Evolutionary conservation across 805 yeast genomes (phyloP).

Genomic region (Peterozyma toletana): DNA sequence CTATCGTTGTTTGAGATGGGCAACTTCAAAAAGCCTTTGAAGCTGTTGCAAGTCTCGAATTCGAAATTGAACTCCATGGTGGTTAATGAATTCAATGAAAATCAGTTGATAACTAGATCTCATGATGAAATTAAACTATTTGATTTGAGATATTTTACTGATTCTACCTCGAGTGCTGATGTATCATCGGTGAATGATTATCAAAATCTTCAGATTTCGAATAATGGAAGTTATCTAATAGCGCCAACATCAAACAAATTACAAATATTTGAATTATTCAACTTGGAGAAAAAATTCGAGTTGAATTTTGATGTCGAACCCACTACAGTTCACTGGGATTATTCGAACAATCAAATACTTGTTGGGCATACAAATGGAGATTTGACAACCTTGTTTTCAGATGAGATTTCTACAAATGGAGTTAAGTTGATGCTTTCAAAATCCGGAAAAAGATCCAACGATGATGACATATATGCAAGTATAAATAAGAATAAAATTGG

Average conservation of each 20-base stretch:
- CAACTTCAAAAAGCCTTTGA: conserved; percentile 1
- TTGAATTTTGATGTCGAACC: conserved; percentile 5
- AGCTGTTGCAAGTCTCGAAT: neutral
- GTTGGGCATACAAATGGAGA: conserved; percentile 13
- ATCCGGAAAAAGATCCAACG: conserved; percentile 10
- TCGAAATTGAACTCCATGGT: neutral
- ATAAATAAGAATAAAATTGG: conserved; percentile 3
- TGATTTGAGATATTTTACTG: conserved; percentile 13
- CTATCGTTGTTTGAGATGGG: conserved; percentile 4
- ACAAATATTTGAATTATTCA: conserved; percentile 14
- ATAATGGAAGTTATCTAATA: conserved; percentile 3
- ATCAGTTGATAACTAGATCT: conserved; percentile 7
- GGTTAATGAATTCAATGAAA: conserved; percentile 3
- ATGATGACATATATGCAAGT: neutral
- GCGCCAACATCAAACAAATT: conserved; percentile 4
- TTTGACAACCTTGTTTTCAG: conserved; percentile 12
- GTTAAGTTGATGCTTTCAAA: conserved; percentile 12
- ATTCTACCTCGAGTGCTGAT: conserved; percentile 12
- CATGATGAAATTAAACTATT: conserved; percentile 12
- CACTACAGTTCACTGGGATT: conserved; percentile 15
- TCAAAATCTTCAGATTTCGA: conserved; percentile 8
- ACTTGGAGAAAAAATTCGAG: conserved; percentile 10
- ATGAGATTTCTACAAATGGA: conserved; percentile 13
- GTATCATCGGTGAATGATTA: conserved; percentile 5
- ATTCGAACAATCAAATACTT: conserved; percentile 15